Base-by-base conservation (phyloP, 331 rosid species). In the Acacia pycnantha region DNA sequence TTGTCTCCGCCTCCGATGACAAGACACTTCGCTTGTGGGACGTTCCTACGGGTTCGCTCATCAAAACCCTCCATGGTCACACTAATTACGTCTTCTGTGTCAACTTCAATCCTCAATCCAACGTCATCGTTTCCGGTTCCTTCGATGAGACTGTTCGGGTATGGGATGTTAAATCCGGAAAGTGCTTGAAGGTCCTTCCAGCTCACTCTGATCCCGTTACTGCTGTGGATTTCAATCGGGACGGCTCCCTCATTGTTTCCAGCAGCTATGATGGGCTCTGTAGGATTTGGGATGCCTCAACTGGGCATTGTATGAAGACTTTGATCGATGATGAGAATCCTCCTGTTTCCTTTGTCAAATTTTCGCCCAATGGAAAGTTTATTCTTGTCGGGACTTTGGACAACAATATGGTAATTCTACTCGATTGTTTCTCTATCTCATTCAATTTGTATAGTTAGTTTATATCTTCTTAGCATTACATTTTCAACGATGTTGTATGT, bases 171-270 rank as follows among this genome's bases (percentile, higher is more conserved):
- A 88, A 90, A 87, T 84, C 92, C 7, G 99, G 97, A 1, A 90
- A 88, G 82, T 95, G 99, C 71, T 83, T 95, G 50, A 95, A 90
- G 90, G 94, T 95, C 16, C 82, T 95, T 33, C 98, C 99, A 2
- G 97, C 99, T 1, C 98, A 95, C 78, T 90, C 94, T 14, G 98
- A 95, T 62, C 98, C 98, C 2, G 98, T 95, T 29, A 90, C 94
- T 5, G 88, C 96, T 16, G 98, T 95, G 0, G 98, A 95, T 82
- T 93, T 95, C 74, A 91, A 93, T 48, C 91, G 92, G 7, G 97
- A 90, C 10, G 98, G 98, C 0, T 86, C 97, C 1, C 87, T 90
- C 22, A 92, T 95, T 27, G 97, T 95, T 24, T 95, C 98, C 0
- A 90, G 98, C 47, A 95, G 98, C 85, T 90, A 93, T 43, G 97